Base-by-base conservation (phyloP, 2,329 filamentous ascomycete genomes). In the Orbilia ellipsospora region DNA sequence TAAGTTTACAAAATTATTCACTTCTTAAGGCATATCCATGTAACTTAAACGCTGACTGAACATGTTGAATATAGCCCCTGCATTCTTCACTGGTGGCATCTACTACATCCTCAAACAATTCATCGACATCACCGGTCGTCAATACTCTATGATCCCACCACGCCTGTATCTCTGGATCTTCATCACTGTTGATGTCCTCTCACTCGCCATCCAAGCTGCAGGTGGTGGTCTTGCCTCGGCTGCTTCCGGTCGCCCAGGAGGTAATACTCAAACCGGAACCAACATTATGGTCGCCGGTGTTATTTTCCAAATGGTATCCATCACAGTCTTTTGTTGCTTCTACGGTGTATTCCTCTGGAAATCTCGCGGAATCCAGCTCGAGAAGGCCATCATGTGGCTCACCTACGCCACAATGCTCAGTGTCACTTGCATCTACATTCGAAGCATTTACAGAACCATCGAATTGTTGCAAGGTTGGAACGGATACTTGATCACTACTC, bases 291-390 rank as follows among this genome's bases (percentile, higher is more conserved):
- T 87, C 52, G 85, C 84, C 1, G 88, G 88, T 13, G 85, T 90
- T 18, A 82, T 85, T n/a, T 84, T 89, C 66, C 88, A 90, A 78
- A 85, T 89, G 48, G 82, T 83, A 67, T 85, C 86, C 4, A 85
- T 89, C 66, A 82, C 84, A 36, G 70, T 86, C 66, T 89, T 90
- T 80, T 84, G 84, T 52, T 73, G 80, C 77, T 81, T 85, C 45
- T 84, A 87, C 2, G 81, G 79, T 18, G 85, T 86, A 73, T 88
- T 87, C 78, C 79, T 88, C 20, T 80, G 81, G 5, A 82, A 84
- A 18, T 62, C 72, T n/a, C 72, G 72, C 23, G 44, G 42, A 13
- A 54, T 51, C n/a, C 64, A 63, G n/a, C 54, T 75, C 23, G 45
- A 57, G 5, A 75, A 75, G 48, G 48, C 64, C 5, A 75, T 75